phyloP scores from a whole-genome alignment of 345 rosid genomes.

The Cardamine occulta region DNA sequence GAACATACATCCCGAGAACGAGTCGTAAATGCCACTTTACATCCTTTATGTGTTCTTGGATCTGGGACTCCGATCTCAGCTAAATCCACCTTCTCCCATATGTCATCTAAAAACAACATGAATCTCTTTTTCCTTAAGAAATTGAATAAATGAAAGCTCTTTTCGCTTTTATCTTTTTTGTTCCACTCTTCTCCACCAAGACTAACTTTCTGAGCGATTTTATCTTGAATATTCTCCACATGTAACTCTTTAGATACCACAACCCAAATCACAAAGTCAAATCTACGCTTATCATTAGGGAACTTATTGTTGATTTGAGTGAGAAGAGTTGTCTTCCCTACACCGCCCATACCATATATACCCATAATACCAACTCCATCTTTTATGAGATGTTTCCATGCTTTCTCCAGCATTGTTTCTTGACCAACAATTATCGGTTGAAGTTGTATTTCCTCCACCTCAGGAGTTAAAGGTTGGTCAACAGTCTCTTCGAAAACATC shows the following conservation, averaged over 20 bases:
- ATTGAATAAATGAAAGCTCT: background rate
- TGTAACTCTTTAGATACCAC: background rate
- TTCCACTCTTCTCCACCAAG: no score
- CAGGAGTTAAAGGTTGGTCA: no score
- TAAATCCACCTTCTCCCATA: conserved; percentile 32
- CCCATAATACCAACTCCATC: conserved; percentile 30
- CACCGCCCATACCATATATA: conserved; percentile 19
- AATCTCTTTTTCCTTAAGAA: conserved; percentile 10
- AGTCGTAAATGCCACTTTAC: conserved; percentile 28
- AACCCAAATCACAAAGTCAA: no score
- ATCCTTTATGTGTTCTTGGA: background rate
- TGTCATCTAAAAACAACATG: conserved; percentile 32
- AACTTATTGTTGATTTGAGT: conserved; percentile 16
- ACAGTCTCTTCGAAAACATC: no score
- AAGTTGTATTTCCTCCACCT: no score
- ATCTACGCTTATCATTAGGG: background rate
- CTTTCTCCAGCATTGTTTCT: background rate
- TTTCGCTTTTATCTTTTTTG: no score
- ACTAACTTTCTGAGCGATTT: no score
- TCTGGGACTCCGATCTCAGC: conserved; percentile 19
- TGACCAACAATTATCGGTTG: conserved; percentile 24
- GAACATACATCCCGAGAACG: conserved; percentile 21
- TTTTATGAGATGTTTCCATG: conserved; percentile 15
- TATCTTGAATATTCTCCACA: no score
- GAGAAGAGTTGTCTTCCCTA: conserved; percentile 40